Evolutionary conservation across 2,329 filamentous ascomycete species (phyloP).

Genomic region (Exophiala xenobiotica): DNA sequence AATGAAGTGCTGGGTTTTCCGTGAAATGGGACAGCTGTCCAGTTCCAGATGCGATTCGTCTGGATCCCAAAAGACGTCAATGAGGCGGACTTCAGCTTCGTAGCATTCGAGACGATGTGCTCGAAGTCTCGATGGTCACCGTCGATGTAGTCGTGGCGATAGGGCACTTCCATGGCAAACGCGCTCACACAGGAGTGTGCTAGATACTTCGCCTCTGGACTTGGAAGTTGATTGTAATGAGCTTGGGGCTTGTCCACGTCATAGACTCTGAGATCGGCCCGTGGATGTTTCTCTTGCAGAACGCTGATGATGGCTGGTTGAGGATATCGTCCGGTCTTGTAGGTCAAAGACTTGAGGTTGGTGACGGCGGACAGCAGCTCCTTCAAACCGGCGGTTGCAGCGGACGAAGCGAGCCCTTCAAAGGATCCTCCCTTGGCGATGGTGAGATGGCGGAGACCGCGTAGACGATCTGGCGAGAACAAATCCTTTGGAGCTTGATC

Average conservation of each 20-base stretch:
- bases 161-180: neutral
- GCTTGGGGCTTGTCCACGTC: neutral
- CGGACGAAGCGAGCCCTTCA: neutral
- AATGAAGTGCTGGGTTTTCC: conserved; percentile 12
- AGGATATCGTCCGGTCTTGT: conserved; percentile 6
- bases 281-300: conserved; percentile 19
- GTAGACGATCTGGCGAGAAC: conserved; percentile 11
- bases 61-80: neutral
- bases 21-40: neutral
- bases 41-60: neutral
- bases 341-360: conserved; percentile 21
- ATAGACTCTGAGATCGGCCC: conserved; percentile 16
- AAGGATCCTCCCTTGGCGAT: neutral
- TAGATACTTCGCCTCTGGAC: no score
- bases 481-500: neutral
- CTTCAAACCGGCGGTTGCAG: neutral
- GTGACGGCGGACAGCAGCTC: conserved; percentile 11
- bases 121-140: conserved; percentile 1
- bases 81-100: conserved; percentile 16
- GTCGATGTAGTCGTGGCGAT: neutral
- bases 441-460: conserved; percentile 20
- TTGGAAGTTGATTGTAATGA: no score
- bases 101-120: conserved; percentile 14
- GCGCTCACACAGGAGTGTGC: neutral
- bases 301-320: conserved; percentile 6